Conservation (phyloP, 2,329 filamentous ascomycete genomes). For the Nigrospora osmanthi region DNA sequence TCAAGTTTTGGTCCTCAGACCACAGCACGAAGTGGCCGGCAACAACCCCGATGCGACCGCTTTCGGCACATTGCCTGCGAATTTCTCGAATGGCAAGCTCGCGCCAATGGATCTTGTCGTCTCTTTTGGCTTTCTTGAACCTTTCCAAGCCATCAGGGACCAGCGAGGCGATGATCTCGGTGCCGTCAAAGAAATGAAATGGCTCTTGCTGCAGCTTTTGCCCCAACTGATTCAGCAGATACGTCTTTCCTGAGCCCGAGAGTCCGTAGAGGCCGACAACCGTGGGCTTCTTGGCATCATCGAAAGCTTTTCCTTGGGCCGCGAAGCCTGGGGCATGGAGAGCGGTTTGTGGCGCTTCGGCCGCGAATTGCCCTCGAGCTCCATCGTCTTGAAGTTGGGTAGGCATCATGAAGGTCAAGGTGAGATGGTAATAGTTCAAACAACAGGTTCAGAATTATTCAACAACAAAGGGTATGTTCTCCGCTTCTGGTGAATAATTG, state of each 20-base stretch:
- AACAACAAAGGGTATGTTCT: too few relatives aligned
- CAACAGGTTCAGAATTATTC: too few relatives aligned
- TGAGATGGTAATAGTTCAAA: too few relatives aligned
- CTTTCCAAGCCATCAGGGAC: constrained; percentile 35
- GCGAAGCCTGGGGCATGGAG: too few relatives aligned
- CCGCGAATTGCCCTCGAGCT: too few relatives aligned
- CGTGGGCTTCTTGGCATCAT: constrained; percentile 18
- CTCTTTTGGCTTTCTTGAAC: constrained; percentile 32
- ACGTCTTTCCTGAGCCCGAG: constrained; percentile 33
- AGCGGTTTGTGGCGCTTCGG: too few relatives aligned
- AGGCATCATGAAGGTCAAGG: too few relatives aligned
- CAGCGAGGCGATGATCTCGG: constrained; percentile 32
- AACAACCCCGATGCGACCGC: constrained; percentile 34
- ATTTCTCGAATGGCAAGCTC: constrained; percentile 37
- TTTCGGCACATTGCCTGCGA: constrained; percentile 21
- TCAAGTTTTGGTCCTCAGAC: constrained; percentile 27
- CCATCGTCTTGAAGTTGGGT: too few relatives aligned
- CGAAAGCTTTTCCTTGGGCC: neutral
- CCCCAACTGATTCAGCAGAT: constrained; percentile 31
- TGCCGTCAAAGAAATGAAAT: constrained; percentile 46
- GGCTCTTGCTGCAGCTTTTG: constrained; percentile 18
- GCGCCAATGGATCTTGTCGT: constrained; percentile 30
- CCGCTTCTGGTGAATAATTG: too few relatives aligned
- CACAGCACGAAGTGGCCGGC: constrained; percentile 51
- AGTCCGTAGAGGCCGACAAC: constrained; percentile 49